Base-by-base conservation (phyloP, 108 stramenopile species). In the Skeletonema grethae region DNA sequence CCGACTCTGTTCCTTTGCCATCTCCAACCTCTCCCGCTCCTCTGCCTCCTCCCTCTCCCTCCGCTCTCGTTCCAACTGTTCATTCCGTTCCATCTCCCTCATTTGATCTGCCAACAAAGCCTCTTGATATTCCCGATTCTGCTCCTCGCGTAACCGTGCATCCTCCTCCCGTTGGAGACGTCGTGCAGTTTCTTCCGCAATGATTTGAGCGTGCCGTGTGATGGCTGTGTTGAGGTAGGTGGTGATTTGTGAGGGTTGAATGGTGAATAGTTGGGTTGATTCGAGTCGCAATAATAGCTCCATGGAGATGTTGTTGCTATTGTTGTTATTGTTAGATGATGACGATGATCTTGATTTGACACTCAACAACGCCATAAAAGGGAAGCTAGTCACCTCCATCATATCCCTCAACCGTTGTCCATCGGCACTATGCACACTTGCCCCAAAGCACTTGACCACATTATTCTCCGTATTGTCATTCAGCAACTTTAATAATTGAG, bases 51-150 rank as follows among this genome's bases (percentile, higher is more conserved):
- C 76, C 63, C 67, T 50, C 46, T 84, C 75, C 45, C 85, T 79
- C 45, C 84, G 79, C 63, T 86, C 88, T 36, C 59, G 15, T 10
- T 84, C 78, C 48, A 65, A 64, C 13, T 5, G 36, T 53, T 70
- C 69, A 35, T 63, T 69, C n/a, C 79, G 38, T 31, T 73, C 76
- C 36, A 68, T 62, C 57, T 82, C 81, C 24, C 81, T 61, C 18
- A 63, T 72, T 63, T 88, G 90, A 80, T 95, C 93, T 16, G 87
- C 87, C 62, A 62, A 60, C 50, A 95, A 73, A 0, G 93, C 74
- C 72, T 88, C 86, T 79, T 86, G 89, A 62, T 89, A 95, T 68
- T 95, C 93, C 30, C 78, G 74, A 81, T 95, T 89, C 69, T 95
- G 93, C 56, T 92, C 90, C 60, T 83, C 69, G 3, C 93, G 84